Evolutionary conservation across 179 eudicot genomes (phyloP).

Genomic region (Nepenthes alata): DNA sequence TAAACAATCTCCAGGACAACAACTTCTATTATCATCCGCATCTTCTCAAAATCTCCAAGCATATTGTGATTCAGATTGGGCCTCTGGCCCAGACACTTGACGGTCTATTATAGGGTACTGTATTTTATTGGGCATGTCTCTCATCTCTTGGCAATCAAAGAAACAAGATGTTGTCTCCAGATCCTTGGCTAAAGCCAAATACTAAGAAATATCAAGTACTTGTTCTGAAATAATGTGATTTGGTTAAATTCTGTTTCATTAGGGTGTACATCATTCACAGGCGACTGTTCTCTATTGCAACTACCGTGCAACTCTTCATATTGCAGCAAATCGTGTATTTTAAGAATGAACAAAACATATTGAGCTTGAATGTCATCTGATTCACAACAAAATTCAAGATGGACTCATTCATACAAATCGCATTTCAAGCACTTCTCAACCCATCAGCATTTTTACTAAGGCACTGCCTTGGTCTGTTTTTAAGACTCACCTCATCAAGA

Average conservation of each 20-base stretch:
- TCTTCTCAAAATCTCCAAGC: background rate
- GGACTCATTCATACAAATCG: background rate
- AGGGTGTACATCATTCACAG: background rate
- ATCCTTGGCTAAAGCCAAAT: constrained; percentile 3
- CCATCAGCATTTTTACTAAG: background rate
- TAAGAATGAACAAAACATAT: constrained; percentile 3
- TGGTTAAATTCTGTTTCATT: background rate
- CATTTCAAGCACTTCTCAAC: background rate
- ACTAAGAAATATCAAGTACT: background rate
- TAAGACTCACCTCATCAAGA: too few species aligned
- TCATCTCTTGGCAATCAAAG: constrained; percentile 3
- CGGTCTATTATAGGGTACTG: background rate
- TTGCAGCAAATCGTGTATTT: background rate
- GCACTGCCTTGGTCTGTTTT: background rate
- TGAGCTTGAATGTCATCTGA: background rate
- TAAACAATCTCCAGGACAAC: background rate
- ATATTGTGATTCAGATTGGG: constrained; percentile 3
- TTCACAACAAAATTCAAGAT: too few species aligned
- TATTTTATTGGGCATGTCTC: constrained; percentile 3
- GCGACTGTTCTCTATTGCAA: background rate
- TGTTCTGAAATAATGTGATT: constrained; percentile 1
- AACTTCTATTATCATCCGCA: background rate
- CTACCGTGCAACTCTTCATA: background rate
- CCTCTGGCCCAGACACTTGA: background rate
- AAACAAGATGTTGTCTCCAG: background rate